Conservation (phyloP, 1,284 basidiomycete species). For the Cryptococcus deneoformans region DNA sequence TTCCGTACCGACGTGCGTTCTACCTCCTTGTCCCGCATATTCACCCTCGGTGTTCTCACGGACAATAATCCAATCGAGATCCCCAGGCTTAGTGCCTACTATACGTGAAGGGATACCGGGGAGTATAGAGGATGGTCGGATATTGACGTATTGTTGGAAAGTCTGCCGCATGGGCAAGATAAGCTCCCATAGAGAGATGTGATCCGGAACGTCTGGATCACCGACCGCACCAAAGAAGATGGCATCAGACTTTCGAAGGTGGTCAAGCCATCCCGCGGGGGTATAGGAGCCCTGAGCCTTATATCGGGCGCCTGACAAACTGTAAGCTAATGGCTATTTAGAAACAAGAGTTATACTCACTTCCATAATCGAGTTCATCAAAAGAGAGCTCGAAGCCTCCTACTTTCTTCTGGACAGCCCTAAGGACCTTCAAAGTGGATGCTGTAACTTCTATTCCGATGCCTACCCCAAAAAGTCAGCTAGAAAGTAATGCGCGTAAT, state of each 20-base stretch:
- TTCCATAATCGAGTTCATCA: constrained; percentile 48
- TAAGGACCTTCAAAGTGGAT: constrained; percentile 46
- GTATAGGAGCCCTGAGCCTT: constrained; percentile 46
- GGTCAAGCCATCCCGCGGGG: constrained; percentile 45
- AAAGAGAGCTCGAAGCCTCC: constrained; percentile 43
- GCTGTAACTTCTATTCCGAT: constrained; percentile 56
- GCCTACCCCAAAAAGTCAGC: constrained; percentile 1
- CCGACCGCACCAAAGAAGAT: constrained; percentile 52
- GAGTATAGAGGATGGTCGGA: constrained; percentile 55
- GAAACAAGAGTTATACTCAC: neutral
- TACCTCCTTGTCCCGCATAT: constrained; percentile 57
- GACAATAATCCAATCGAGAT: constrained; percentile 56
- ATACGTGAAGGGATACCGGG: constrained; percentile 56
- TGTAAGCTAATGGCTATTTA: neutral
- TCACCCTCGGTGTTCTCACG: constrained; percentile 61
- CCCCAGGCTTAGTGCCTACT: constrained; percentile 33
- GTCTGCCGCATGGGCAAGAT: constrained; percentile 56
- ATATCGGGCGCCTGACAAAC: constrained; percentile 17
- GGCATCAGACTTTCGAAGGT: constrained; percentile 42
- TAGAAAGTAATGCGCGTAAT: neutral
- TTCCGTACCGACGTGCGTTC: constrained; percentile 46
- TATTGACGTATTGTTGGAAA: constrained; percentile 59
- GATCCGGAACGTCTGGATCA: constrained; percentile 54
- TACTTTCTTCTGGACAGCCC: constrained; percentile 25
- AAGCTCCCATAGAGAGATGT: constrained; percentile 58